Base-by-base conservation (phyloP, 306 rosid species). In the Trifolium pratense region DNA sequence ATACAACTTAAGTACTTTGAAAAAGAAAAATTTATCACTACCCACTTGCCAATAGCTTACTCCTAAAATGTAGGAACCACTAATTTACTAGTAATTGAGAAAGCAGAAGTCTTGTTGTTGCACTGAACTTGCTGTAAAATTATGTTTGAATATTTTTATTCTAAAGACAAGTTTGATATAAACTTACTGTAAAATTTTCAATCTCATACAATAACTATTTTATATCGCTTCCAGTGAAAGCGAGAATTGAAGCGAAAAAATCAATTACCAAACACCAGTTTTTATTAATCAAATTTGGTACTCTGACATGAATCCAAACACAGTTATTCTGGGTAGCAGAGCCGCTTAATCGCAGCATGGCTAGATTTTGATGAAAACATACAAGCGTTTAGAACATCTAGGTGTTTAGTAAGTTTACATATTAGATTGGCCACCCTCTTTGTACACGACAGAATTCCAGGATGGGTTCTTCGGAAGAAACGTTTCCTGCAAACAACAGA, bases 401-500 rank as follows among this genome's bases (percentile, higher is more conserved):
- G 53, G 20, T 59, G 16, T n/a, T 68, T 8, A n/a, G 52, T 18
- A 43, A 56, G 31, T 46, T 86, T 36, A 89, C 6, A 85, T 88
- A 17, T 75, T 85, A 20, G 96, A 84, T 75, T 84, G 74, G 39
- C 63, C 79, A 14, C 58, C 90, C 21, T 77, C 84, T 7, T 79
- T 75, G 79, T 80, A 80, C 83, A 93, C 7, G 32, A 87, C 84
- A 76, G 85, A 63, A 66, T 82, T 85, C 96, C 97, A 87, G 21
- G 86, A 61, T 5, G 93, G 87, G 70, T 90, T 93, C 85, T 79
- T 70, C 0, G 89, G 91, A 78, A 93, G 87, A 82, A 93, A 93
- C 12, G 97, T 91, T 68, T 89, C 97, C 97, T 93, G 92, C 86
- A 64, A 82, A 61, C 31, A 80, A 66, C 49, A 69, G 29, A 25